Evolutionary conservation across 768 basidiomycete species (phyloP).

Genomic region (Mrakia frigida): DNA sequence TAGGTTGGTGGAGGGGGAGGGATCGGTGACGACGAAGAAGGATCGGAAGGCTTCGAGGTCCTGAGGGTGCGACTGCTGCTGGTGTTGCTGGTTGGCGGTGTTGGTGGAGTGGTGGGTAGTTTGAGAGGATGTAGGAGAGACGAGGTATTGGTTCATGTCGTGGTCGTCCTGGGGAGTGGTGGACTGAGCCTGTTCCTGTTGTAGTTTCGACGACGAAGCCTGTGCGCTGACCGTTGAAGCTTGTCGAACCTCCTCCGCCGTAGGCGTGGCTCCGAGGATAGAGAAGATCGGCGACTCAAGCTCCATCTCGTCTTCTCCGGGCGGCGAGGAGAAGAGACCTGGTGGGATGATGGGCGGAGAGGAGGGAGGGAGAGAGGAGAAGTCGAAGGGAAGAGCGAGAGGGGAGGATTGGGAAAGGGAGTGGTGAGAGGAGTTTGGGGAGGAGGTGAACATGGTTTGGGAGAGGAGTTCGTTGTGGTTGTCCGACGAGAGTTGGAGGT

Average conservation of each 20-base stretch:
- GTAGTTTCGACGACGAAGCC: neutral
- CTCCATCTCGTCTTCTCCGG: conserved; percentile 12
- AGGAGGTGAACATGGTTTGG: conserved; percentile 19
- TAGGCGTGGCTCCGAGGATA: conserved; percentile 4
- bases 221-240: neutral
- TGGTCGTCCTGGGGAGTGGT: neutral
- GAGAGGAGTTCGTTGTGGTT: conserved; percentile 20
- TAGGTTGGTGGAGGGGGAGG: neutral
- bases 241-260: neutral
- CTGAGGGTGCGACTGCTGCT: neutral
- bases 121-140: conserved; percentile 8
- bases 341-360: conserved; percentile 28
- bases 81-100: neutral
- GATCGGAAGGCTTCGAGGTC: neutral
- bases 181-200: neutral
- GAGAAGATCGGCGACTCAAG: conserved; percentile 6
- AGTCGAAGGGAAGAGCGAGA: conserved; percentile 24
- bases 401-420: conserved; percentile 25
- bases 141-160: conserved; percentile 15
- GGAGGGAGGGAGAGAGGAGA: conserved; percentile 30
- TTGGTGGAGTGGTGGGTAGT: neutral
- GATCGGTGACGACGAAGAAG: neutral
- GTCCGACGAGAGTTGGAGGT: conserved; percentile 9
- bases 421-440: conserved; percentile 15
- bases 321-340: conserved; percentile 26